Conservation (phyloP, 257 asterid genomes). For the Jasminum sambac region DNA sequence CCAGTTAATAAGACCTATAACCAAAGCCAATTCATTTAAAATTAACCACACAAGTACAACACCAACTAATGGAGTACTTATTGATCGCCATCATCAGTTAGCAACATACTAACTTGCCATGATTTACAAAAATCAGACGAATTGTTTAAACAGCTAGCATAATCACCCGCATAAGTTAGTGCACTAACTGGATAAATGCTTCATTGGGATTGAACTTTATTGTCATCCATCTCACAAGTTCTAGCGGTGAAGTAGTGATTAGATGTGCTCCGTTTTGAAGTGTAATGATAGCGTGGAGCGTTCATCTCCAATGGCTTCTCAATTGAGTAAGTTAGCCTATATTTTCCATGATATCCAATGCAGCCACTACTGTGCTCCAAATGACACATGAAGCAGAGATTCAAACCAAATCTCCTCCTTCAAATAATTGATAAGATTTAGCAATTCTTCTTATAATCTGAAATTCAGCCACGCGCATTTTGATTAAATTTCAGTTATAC, state of each 20-base stretch:
- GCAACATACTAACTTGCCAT: slow-evolving; percentile 61
- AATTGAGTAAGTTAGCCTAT: slow-evolving; percentile 35
- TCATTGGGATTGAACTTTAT: slow-evolving; percentile 54
- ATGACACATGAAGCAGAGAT: slow-evolving; percentile 23
- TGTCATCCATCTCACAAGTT: slow-evolving; percentile 54
- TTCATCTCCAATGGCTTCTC: no score
- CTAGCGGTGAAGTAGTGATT: slow-evolving; percentile 69
- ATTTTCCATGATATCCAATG: slow-evolving; percentile 56
- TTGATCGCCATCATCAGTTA: no score
- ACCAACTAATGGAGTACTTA: neutral
- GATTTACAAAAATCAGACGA: slow-evolving; percentile 71
- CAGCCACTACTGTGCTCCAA: slow-evolving; percentile 38
- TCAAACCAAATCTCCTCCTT: neutral
- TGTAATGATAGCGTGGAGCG: slow-evolving; percentile 21
- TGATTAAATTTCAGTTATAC: no score
- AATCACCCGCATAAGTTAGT: slow-evolving; percentile 44
- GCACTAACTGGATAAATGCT: slow-evolving; percentile 64
- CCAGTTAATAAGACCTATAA: slow-evolving; percentile 72
- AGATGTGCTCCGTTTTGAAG: slow-evolving; percentile 38
- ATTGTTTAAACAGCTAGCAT: slow-evolving; percentile 42
- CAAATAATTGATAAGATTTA: neutral
- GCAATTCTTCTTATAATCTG: neutral
- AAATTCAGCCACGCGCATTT: neutral
- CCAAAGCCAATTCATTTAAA: slow-evolving; percentile 22
- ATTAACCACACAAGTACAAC: slow-evolving; percentile 3